A percentile compares a stretch with the other conserved stretches of the same genome.
Conservation (phyloP, 129 eudicot genomes). For the carrot (Daucus carota) region DH1_v3.0 NC_030381.2:53555501-53556000, state of each 20-base stretch:
- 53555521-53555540: constrained; percentile 12
- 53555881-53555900: constrained; percentile 39
- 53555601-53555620: constrained; percentile 33
- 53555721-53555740: constrained; percentile 48
- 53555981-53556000: constrained; percentile 44
- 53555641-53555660: constrained; percentile 33
- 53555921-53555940: constrained; percentile 55
- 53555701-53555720: constrained; percentile 42
- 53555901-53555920: constrained; percentile 42
- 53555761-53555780: constrained; percentile 27
- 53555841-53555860: constrained; percentile 38
- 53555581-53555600: constrained; percentile 25
- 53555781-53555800: constrained; percentile 38
- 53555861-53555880: constrained; percentile 23
- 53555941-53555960: constrained; percentile 44
- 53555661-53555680: constrained; percentile 31
- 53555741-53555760: constrained; percentile 42
- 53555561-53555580: not conserved
- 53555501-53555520: constrained; percentile 18
- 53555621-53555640: constrained; percentile 24
- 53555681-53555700: constrained; percentile 53
- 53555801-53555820: constrained; percentile 42
- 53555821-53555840: constrained; percentile 49
- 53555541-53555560: constrained; percentile 4
- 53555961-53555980: constrained; percentile 47